Base-by-base conservation (phyloP, 1,284 basidiomycete genomes). In the Vanrija pseudolonga region DNA sequence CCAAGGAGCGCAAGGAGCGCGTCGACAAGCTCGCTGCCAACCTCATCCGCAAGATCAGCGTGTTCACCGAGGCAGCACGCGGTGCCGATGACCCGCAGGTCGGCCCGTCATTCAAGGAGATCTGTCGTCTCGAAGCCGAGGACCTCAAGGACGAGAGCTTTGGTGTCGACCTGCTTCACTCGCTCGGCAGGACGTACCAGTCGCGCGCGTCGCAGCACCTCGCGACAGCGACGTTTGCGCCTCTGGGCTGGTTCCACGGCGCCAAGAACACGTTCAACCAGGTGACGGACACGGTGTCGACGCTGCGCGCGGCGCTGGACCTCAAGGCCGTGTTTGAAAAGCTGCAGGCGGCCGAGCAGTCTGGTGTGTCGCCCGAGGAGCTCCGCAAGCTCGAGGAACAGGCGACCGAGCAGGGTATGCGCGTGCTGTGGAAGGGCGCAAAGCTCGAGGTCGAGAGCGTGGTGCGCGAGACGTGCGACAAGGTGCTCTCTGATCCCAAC, bases 321-420 rank as follows among this genome's bases (percentile, higher is more conserved):
- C 83, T 99, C 56, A 98, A 98, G 76, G 81, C 82, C 32, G 91
- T 98, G 1, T 99, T 98, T 62, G 93, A 98, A 67, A 91, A 93
- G 72, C 87, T 99, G 51, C 90, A 95, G 74, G 86, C 85, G 0
- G 92, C 92, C 0, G 93, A 95, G 73, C 87, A 90, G 69, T 84
- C 87, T 1, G 96, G 95, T 1, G 80, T 97, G 50, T 82, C 82
- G 4, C 85, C 89, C 0, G 95, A 96, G 57, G 88, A 94, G 71
- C 88, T 88, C 78, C 84, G 85, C 67, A 86, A 89, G 63, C 79
- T 99, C 3, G 96, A 99, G 71, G 95, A 98, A 67, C 88, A 92
- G 69, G 95, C 95, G 1, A 93, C 96, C 0, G 91, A 96, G 78
- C 98, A 98, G 76, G 90, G 69, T n/a, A 63, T 95, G 8, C 87